Evolutionary conservation across 768 basidiomycete species (phyloP).

Genomic region (Boletales sp.): DNA sequence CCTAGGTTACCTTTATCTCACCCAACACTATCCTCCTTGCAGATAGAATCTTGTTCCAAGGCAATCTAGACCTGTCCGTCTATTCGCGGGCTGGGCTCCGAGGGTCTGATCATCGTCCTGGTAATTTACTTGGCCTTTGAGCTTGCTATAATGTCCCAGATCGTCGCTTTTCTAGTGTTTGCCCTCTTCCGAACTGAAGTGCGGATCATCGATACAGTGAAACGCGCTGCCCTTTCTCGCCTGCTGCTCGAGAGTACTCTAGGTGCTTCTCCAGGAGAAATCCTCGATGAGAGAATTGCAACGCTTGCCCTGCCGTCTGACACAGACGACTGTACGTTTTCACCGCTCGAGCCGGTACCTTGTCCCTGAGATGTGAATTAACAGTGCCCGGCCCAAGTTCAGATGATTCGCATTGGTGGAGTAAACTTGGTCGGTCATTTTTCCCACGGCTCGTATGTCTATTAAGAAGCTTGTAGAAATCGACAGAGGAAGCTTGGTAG

Average conservation of each 20-base stretch:
- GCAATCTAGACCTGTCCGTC: constrained; percentile 67
- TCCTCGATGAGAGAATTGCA: constrained; percentile 68
- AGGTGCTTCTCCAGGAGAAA: constrained; percentile 62
- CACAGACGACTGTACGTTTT: constrained; percentile 29
- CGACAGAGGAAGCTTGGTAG: constrained; percentile 14
- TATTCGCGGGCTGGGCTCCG: constrained; percentile 84
- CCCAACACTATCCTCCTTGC: constrained; percentile 8
- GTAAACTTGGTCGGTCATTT: constrained; percentile 49
- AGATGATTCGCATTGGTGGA: constrained; percentile 79
- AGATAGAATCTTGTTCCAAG: constrained; percentile 94
- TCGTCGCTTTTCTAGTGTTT: constrained; percentile 53
- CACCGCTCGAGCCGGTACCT: background rate
- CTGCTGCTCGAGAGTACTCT: constrained; percentile 63
- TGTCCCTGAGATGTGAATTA: constrained; percentile 5
- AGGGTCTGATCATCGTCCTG: constrained; percentile 96
- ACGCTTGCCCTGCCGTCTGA: constrained; percentile 48
- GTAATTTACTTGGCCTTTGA: constrained; percentile 33
- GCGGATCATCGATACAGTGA: constrained; percentile 72
- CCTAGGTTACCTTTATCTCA: background rate
- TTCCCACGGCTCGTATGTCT: background rate
- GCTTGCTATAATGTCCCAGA: constrained; percentile 1
- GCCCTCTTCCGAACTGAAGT: constrained; percentile 78
- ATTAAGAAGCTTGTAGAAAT: constrained; percentile 11
- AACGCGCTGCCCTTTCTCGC: constrained; percentile 66
- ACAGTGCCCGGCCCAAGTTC: constrained; percentile 85